A percentile compares a stretch with the other conserved stretches of the same genome.
Evolutionary conservation across 345 rosid species (phyloP).

Genomic region (Mallotus nudiflorus): DNA sequence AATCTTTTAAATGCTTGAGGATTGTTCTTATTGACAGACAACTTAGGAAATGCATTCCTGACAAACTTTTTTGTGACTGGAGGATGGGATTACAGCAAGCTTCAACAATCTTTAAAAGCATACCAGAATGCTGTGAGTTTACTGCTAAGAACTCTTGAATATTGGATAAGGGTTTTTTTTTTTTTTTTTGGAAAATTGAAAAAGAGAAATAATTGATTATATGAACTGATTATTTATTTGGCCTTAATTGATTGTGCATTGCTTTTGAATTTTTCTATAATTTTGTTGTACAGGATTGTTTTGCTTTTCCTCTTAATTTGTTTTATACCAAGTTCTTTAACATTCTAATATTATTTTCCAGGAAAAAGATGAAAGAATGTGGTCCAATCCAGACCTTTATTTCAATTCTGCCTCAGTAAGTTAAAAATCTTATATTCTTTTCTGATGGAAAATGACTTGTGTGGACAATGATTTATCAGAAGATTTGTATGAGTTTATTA

Average conservation of each 20-base stretch:
- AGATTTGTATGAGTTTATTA: conserved; percentile 4
- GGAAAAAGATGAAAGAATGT: conserved; percentile 70
- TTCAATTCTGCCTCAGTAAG: conserved; percentile 75
- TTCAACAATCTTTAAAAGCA: conserved; percentile 66
- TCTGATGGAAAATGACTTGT: neutral
- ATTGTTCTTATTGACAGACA: conserved; percentile 47
- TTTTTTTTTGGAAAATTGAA: too few relatives aligned
- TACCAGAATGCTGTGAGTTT: conserved; percentile 76
- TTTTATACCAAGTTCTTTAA: neutral
- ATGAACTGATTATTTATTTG: too few relatives aligned
- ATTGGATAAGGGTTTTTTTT: too few relatives aligned
- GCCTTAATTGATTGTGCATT: neutral
- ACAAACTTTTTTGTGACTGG: conserved; percentile 69
- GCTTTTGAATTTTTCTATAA: conserved; percentile 6
- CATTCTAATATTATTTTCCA: conserved; percentile 35
- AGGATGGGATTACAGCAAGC: conserved; percentile 70
- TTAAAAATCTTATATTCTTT: conserved; percentile 2
- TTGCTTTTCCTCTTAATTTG: too few relatives aligned
- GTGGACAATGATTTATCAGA: neutral
- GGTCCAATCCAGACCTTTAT: conserved; percentile 67
- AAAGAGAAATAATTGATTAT: too few relatives aligned
- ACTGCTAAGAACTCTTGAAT: conserved; percentile 9
- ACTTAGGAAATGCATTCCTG: conserved; percentile 74
- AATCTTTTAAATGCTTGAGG: neutral
- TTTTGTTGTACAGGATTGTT: too few relatives aligned